phyloP scores from a whole-genome alignment of 2,329 filamentous ascomycete species.

The Colletotrichum godetiae region DNA sequence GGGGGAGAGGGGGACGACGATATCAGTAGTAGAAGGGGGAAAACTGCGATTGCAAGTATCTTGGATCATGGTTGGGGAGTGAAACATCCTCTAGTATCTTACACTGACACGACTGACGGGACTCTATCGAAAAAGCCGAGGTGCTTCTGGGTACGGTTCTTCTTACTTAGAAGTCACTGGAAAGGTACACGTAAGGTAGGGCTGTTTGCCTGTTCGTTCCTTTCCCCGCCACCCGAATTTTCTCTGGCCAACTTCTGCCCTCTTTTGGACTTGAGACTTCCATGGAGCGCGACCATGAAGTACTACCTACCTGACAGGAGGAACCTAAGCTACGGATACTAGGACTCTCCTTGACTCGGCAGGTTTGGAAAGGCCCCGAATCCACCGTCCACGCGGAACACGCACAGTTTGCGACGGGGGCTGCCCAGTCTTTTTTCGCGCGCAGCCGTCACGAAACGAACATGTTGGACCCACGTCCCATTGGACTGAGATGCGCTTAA shows the following conservation, averaged over 20 bases:
- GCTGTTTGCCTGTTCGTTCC: not conserved
- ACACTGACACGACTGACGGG: not conserved
- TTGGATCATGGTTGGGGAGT: not conserved
- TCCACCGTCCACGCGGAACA: not conserved
- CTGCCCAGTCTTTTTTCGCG: not conserved
- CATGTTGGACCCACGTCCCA: not conserved
- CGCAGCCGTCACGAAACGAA: not conserved
- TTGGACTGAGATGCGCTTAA: not conserved
- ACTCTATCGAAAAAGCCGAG: too few relatives aligned
- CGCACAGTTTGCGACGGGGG: not conserved
- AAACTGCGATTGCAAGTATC: not conserved
- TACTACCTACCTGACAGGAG: not conserved
- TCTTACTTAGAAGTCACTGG: too few relatives aligned
- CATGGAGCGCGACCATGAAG: too few relatives aligned
- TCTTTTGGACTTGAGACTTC: not conserved
- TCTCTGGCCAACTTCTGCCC: slow-evolving; percentile 11
- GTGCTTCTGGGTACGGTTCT: too few relatives aligned
- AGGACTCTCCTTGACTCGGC: not conserved
- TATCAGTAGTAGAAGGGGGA: not conserved
- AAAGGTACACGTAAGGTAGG: not conserved
- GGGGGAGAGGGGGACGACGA: not conserved
- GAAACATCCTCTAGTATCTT: not conserved
- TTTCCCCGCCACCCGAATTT: not conserved
- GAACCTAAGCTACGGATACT: not conserved
- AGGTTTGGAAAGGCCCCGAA: slow-evolving; percentile 3